These are phyloP conservation scores for Melastoma malabathricum DNA, from an alignment of 345 rosid genomes.

Conservation along the genomic window DNA sequence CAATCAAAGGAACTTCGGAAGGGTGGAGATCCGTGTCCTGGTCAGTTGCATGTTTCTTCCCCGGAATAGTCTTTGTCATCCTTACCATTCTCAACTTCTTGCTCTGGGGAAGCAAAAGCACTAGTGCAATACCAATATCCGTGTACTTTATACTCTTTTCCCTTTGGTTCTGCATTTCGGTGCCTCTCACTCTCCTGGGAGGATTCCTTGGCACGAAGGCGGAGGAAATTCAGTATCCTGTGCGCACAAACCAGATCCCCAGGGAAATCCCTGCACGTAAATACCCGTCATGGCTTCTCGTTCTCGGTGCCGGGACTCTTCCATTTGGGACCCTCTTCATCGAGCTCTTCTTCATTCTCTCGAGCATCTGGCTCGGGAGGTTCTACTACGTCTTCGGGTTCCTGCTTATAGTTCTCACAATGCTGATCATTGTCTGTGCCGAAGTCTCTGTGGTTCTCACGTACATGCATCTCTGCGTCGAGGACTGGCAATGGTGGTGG, in stretches of 20 bases:
- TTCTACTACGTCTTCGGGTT: constrained; percentile 35
- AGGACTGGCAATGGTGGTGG: constrained; percentile 52
- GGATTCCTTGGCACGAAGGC: constrained; percentile 29
- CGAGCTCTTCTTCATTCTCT: constrained; percentile 34
- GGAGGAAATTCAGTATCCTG: constrained; percentile 27
- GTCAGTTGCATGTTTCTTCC: constrained; percentile 35
- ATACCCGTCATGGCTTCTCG: constrained; percentile 38
- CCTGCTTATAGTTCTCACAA: constrained; percentile 24
- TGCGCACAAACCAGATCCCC: constrained; percentile 32
- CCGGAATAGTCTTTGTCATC: constrained; percentile 29
- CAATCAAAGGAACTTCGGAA: constrained; percentile 29
- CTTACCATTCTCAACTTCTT: constrained; percentile 28
- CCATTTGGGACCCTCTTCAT: constrained; percentile 39
- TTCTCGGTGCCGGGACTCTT: constrained; percentile 38
- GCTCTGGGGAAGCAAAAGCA: constrained; percentile 35
- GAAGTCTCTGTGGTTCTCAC: constrained; percentile 39
- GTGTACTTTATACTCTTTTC: constrained; percentile 20
- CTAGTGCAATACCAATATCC: constrained; percentile 35
- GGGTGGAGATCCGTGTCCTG: constrained; percentile 36
- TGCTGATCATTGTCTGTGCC: constrained; percentile 30
- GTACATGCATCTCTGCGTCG: constrained; percentile 40
- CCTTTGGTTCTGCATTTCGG: constrained; percentile 39
- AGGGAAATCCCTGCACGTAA: constrained; percentile 37
- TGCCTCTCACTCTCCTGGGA: constrained; percentile 35
- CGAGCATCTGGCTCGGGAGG: constrained; percentile 40